phyloP scores from a whole-genome alignment of 108 stramenopile species.

The Cyclotella sp. region DNA sequence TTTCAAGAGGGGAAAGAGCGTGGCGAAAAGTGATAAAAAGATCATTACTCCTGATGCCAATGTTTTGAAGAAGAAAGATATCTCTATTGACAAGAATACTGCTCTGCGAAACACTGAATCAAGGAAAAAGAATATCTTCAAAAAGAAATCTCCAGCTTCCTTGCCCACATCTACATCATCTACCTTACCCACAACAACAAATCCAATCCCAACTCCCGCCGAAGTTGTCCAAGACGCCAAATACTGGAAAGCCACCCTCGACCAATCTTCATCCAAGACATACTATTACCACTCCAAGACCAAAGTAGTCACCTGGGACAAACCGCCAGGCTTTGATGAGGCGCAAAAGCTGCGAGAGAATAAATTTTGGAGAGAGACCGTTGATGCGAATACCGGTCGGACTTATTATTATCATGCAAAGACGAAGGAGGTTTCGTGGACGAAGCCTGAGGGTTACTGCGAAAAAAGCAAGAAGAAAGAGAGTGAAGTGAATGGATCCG shows the following conservation, averaged over 20 bases:
- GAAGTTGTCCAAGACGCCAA: slow-evolving; percentile 35
- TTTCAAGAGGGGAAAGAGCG: slow-evolving; percentile 11
- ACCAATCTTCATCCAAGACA: slow-evolving; percentile 49
- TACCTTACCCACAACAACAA: neutral
- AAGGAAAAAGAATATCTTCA: neutral
- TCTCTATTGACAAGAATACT: neutral
- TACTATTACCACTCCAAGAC: slow-evolving; percentile 84
- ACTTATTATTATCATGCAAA: slow-evolving; percentile 78
- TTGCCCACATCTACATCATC: neutral
- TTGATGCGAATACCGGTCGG: slow-evolving; percentile 61
- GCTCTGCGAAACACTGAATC: neutral
- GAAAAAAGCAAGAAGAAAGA: slow-evolving; percentile 31
- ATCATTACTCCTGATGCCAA: neutral
- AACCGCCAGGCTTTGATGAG: slow-evolving; percentile 61
- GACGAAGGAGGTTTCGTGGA: slow-evolving; percentile 75
- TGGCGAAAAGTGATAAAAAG: neutral
- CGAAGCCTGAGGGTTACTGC: slow-evolving; percentile 62
- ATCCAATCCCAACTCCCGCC: neutral
- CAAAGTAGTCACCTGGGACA: slow-evolving; percentile 72
- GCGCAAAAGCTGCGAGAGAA: slow-evolving; percentile 2
- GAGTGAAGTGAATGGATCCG: slow-evolving; percentile 14
- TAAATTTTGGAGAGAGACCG: slow-evolving; percentile 59
- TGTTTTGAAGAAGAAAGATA: neutral
- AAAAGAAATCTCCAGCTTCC: neutral
- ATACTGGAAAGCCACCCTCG: slow-evolving; percentile 44